These are phyloP conservation scores for Pelagomonas calceolata DNA, from an alignment of 108 stramenopile genomes.

Conservation along the genomic window DNA sequence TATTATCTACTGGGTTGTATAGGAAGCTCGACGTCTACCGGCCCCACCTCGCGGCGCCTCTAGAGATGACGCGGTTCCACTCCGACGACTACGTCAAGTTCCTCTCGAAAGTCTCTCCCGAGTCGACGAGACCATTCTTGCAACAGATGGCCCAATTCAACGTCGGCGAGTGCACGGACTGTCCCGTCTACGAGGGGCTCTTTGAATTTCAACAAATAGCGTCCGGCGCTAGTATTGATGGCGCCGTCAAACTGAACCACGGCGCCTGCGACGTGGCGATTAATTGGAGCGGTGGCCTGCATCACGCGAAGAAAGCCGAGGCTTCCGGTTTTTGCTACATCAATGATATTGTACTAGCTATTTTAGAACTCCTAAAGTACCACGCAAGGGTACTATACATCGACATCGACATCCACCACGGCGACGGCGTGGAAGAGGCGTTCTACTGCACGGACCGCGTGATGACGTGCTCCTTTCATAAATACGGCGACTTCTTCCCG, in stretches of 20 bases:
- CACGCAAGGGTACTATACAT: constrained; percentile 97
- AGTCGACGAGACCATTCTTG: constrained; percentile 47
- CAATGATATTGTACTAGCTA: constrained; percentile 98
- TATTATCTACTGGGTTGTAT: constrained; percentile 88
- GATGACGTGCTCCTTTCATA: constrained; percentile 98
- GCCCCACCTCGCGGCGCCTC: constrained; percentile 72
- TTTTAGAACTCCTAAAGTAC: constrained; percentile 94
- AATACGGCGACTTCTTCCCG: constrained; percentile 98
- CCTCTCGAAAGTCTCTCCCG: constrained; percentile 73
- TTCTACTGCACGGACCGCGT: constrained; percentile 99
- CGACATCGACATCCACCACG: constrained; percentile 99
- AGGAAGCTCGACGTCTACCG: constrained; percentile 95
- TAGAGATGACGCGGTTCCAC: constrained; percentile 89
- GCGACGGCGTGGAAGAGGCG: constrained; percentile 98
- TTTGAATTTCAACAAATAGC: constrained; percentile 91
- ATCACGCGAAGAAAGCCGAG: constrained; percentile 99
- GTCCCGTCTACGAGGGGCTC: constrained; percentile 97
- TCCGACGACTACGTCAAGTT: constrained; percentile 91
- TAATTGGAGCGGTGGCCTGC: constrained; percentile 98
- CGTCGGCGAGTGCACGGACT: constrained; percentile 92
- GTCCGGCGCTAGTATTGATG: constrained; percentile 88
- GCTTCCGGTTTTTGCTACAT: constrained; percentile 92
- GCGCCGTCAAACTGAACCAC: constrained; percentile 87
- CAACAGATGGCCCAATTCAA: constrained; percentile 77
- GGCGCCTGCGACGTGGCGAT: constrained; percentile 85